Evolutionary conservation across 768 basidiomycete genomes (phyloP).

Genomic region (Tephrocybe sp.): DNA sequence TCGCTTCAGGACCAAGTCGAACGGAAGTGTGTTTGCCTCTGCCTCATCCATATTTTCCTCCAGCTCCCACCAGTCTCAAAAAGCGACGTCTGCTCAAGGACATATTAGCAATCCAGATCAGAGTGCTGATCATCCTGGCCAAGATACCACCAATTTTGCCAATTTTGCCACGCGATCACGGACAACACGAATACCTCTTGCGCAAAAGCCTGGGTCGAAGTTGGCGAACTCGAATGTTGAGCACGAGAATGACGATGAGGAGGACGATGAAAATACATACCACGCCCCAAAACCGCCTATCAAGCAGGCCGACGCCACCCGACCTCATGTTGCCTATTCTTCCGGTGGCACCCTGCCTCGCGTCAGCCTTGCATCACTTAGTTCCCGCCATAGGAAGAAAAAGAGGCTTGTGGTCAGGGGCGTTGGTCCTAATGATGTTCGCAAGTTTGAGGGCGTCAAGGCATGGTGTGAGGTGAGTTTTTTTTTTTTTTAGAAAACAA

Average conservation of each 20-base stretch:
- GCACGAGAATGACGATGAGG: constrained; percentile 20
- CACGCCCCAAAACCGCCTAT: constrained; percentile 5
- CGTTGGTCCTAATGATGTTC: constrained; percentile 54
- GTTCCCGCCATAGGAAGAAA: constrained; percentile 43
- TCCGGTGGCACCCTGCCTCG: constrained; percentile 29
- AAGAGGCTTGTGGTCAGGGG: constrained; percentile 73
- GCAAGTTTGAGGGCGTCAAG: constrained; percentile 64
- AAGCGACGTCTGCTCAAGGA: constrained; percentile 16
- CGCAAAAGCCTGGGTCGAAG: constrained; percentile 24
- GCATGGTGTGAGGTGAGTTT: constrained; percentile 71
- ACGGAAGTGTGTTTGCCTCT: constrained; percentile 29
- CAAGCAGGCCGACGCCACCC: constrained; percentile 18
- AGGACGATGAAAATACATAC: constrained; percentile 26
- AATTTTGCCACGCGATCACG: constrained; percentile 10
- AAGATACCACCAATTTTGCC: constrained; percentile 6
- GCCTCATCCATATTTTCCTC: constrained; percentile 24
- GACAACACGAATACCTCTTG: constrained; percentile 27
- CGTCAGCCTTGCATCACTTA: constrained; percentile 36
- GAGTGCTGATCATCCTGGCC: constrained; percentile 12
- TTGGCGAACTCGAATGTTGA: constrained; percentile 19
- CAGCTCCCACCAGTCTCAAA: constrained; percentile 27
- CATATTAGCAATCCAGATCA: constrained; percentile 9
- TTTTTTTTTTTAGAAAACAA: constrained; percentile 5
- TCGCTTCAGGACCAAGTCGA: constrained; percentile 31
- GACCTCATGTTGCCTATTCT: constrained; percentile 36